Conservation (phyloP, 345 rosid genomes). For the Lumnitzera racemosa region DNA sequence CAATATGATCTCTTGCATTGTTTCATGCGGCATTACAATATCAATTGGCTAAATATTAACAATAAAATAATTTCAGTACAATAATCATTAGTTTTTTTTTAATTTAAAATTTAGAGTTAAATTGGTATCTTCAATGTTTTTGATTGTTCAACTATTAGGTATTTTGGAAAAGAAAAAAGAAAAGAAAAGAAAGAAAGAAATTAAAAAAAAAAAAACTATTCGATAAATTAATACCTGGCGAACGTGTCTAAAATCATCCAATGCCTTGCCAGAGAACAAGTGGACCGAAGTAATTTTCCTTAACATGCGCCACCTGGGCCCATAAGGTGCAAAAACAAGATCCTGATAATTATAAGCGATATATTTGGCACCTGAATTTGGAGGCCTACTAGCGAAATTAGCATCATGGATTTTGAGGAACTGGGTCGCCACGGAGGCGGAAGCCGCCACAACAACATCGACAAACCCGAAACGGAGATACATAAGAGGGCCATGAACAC, state of each 20-base stretch:
- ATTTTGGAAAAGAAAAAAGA: background rate
- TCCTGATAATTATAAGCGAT: slow-evolving; percentile 88
- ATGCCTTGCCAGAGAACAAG: slow-evolving; percentile 81
- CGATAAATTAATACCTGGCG: slow-evolving; percentile 45
- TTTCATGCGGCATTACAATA: no score
- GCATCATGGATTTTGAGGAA: slow-evolving; percentile 69
- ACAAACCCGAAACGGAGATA: slow-evolving; percentile 70
- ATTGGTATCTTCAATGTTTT: no score
- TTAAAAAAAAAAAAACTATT: no score
- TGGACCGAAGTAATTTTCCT: slow-evolving; percentile 78
- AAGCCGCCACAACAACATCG: slow-evolving; percentile 73
- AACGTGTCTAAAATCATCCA: slow-evolving; percentile 65
- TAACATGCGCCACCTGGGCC: slow-evolving; percentile 78
- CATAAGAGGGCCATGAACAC: slow-evolving; percentile 67
- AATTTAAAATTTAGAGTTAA: no score
- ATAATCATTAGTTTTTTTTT: no score
- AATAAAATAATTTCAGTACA: no score
- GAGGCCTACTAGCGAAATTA: slow-evolving; percentile 86
- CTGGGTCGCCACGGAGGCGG: slow-evolving; percentile 78
- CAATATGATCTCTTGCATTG: no score
- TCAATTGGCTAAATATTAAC: no score
- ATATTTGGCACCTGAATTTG: slow-evolving; percentile 81
- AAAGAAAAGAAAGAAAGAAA: background rate
- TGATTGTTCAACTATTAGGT: no score
- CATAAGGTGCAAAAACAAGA: slow-evolving; percentile 90